Evolutionary conservation across 176 grass and related monocot species (phyloP), one percentile per base, ranked within the genome.

Genomic region (Ananas comosus): DNA sequence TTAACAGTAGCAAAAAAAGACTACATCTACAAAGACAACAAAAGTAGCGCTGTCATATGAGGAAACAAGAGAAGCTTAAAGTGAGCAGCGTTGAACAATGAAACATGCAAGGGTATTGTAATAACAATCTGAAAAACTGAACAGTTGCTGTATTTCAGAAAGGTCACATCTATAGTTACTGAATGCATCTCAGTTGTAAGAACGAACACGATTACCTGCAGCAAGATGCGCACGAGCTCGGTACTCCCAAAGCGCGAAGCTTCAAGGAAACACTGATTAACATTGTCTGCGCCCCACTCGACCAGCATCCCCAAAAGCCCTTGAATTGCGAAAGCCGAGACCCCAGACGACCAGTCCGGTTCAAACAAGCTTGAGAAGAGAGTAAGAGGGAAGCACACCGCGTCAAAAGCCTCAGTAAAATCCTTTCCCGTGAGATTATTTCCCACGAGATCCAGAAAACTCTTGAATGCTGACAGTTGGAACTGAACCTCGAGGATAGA

Each of bases 261-360:
- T 87, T 99, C 94, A 75, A 99, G 86, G 83, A 99, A 93, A 72
- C 94, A 99, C 79, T 93, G 87, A 72, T 93, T 99, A 56, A 99
- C 94, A 84, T 99, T 99, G 63, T 99, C 94, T 52, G 94, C 94
- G 6, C 94, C 94, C 6, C 89, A 89, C 79, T 99, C 94, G 47
- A 99, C 94, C 72, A 99, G 81, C 78, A 99, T 76, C 51, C 91
- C 94, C 56, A 99, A 80, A 17, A 99, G 80, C 11, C 89, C 89
- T 64, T 93, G 86, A 79, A 99, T 78, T 56, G 84, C 87, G 63
- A 75, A 63, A 67, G 86, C 87, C 1, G 86, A 93, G 61, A 85
- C 83, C 29, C 89, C 89, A 65, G 83, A 88, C 51, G 84, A 82
- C 94, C 93, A 97, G 24, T 81, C 93, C 78, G 80, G 79, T 52